A percentile compares a stretch with the other conserved stretches of the same genome.
phyloP scores from a whole-genome alignment of 345 rosid genomes.

The Ceriops decandra region DNA sequence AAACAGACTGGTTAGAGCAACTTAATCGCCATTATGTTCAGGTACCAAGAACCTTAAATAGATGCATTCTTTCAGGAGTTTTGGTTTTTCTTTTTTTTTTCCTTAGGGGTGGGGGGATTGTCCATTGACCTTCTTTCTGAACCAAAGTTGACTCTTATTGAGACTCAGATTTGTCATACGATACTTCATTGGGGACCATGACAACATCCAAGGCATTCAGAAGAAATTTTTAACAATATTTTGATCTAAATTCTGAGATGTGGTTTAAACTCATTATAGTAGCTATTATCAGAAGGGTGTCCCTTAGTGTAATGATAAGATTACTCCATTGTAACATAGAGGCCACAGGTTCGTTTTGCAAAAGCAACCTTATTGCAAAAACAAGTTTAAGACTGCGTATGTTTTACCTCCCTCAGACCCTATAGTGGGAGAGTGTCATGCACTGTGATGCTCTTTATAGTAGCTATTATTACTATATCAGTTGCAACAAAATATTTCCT shows the following conservation, averaged over 20 bases:
- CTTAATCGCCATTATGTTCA: constrained; percentile 86
- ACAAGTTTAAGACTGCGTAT: no score
- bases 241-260: background rate
- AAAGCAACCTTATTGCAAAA: no score
- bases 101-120: no score
- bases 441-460: no score
- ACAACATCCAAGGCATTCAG: background rate
- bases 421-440: no score
- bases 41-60: constrained; percentile 36
- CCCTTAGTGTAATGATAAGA: no score
- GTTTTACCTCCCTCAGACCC: no score
- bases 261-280: background rate
- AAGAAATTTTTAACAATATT: constrained; percentile 1
- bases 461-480: background rate
- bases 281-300: background rate
- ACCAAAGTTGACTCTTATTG: background rate
- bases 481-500: background rate
- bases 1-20: constrained; percentile 97
- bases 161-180: background rate
- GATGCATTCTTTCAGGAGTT: background rate
- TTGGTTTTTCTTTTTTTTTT: no score
- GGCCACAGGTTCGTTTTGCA: no score
- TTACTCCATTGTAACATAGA: no score
- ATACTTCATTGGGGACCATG: background rate
- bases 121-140: no score